Conservation (phyloP, 1,139 yeast species). For the Suhomyces anneliseae region DNA sequence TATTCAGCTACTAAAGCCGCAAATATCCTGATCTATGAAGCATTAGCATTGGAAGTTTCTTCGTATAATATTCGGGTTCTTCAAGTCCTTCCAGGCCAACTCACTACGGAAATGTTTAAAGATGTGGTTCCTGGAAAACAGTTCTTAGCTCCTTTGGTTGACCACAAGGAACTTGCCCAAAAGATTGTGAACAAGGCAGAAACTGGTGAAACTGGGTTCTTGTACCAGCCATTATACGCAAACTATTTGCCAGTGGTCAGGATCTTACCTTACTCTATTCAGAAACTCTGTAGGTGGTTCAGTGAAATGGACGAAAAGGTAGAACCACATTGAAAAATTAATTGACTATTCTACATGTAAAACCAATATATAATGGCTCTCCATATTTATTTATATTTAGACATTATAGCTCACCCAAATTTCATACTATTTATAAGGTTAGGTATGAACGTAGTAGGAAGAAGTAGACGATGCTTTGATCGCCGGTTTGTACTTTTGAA, state of each 20-base stretch:
- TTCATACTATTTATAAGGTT: too few relatives aligned
- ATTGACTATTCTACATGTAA: not conserved
- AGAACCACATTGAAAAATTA: not conserved
- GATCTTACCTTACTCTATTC: conserved; percentile 51
- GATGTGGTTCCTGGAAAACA: conserved; percentile 59
- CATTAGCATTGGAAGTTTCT: conserved; percentile 50
- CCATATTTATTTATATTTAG: too few relatives aligned
- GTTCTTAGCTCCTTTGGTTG: conserved; percentile 65
- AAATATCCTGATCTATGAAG: conserved; percentile 57
- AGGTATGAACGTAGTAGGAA: too few relatives aligned
- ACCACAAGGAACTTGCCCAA: conserved; percentile 42
- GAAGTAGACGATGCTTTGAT: not conserved
- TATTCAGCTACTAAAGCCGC: conserved; percentile 73
- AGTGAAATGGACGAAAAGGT: conserved; percentile 53
- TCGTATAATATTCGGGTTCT: conserved; percentile 38
- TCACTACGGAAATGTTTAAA: conserved; percentile 59
- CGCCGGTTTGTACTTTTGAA: not conserved
- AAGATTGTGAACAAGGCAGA: conserved; percentile 42
- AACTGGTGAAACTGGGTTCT: conserved; percentile 51
- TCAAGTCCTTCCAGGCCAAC: conserved; percentile 66
- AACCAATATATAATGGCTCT: too few relatives aligned
- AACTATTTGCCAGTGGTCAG: conserved; percentile 54
- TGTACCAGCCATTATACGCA: conserved; percentile 62
- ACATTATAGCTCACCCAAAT: too few relatives aligned
- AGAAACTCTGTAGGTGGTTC: conserved; percentile 46